phyloP scores from a whole-genome alignment of 768 basidiomycete genomes.

The Lactifluus hygrophoroides region DNA sequence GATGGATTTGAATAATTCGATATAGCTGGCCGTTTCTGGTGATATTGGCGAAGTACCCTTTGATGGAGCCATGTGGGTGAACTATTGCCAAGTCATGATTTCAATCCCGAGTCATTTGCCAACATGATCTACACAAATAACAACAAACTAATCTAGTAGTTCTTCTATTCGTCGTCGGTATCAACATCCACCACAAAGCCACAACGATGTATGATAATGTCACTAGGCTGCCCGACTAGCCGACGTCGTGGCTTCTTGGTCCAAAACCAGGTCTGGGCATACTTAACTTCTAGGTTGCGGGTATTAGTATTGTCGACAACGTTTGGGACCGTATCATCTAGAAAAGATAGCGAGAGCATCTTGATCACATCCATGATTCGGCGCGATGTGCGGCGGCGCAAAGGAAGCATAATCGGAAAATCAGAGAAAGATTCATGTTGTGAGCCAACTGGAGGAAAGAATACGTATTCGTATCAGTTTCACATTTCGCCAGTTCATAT shows the following conservation, averaged over 20 bases:
- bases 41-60: neutral
- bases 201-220: conserved; percentile 12
- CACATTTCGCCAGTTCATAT: neutral
- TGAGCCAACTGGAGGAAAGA: conserved; percentile 18
- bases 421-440: conserved; percentile 26
- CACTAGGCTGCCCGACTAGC: conserved; percentile 9
- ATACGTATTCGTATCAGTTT: neutral
- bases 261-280: conserved; percentile 1
- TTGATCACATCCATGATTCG: conserved; percentile 19
- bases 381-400: conserved; percentile 9
- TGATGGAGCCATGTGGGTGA: conserved; percentile 6
- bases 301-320: conserved; percentile 8
- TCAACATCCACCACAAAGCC: neutral
- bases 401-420: conserved; percentile 19
- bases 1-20: conserved; percentile 62
- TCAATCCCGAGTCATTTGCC: neutral
- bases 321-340: conserved; percentile 18
- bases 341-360: conserved; percentile 21
- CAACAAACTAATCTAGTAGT: neutral
- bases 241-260: neutral
- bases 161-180: neutral
- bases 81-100: no score
- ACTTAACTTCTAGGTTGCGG: conserved; percentile 17
- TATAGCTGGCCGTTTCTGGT: conserved; percentile 34
- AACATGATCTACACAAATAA: neutral